Base-by-base conservation (phyloP, 2,329 filamentous ascomycete species). In the Lomentospora prolificans region DNA sequence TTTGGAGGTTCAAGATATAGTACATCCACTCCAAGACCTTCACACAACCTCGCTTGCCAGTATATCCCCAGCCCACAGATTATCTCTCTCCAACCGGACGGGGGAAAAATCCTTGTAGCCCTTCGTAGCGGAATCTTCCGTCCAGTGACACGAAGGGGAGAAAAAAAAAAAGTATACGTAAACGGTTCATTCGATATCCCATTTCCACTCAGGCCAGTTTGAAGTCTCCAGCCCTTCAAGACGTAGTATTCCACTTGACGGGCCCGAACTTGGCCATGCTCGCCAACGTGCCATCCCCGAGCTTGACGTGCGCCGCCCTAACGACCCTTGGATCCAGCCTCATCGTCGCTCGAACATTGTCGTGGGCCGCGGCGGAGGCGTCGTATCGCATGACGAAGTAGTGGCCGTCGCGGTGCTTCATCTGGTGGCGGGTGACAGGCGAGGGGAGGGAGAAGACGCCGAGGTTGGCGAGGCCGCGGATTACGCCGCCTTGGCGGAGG, bases 381-480 rank as follows among this genome's bases (percentile, higher is more conserved):
- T 99, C 94, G 77, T 96, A 99, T 64, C 94, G 89, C 87, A 99
- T 89, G 66, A 95, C 87, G 72, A 99, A 99, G 79, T 99, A 95
- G 76, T 97, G 91, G 56, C 94, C 94, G 63, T 84, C 81, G 61
- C 82, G 82, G 79, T 97, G 87, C 62, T 84, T 84, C 63, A 87
- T 84, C 73, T 96, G 90, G 71, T 95, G 86, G 67, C 86, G 86
- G 59, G 84, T 85, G 58, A 85, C 79, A 59, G 89, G 83, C 62
- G 85, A 87, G 51, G 94, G 92, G 17, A 99, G 86, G 51, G 86
- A 79, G 74, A 94, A 96, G 63, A 88, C 81, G 67, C 94, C 94
- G 94, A 94, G 99, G 79, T 99, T 99, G 63, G 86, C 86, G 67
- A 95, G 80, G 68, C 90, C 90, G 64, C 94, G 90, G 67, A 99